phyloP scores from a whole-genome alignment of 352 stramenopile species.

The Globisporangium irregulare region DNA sequence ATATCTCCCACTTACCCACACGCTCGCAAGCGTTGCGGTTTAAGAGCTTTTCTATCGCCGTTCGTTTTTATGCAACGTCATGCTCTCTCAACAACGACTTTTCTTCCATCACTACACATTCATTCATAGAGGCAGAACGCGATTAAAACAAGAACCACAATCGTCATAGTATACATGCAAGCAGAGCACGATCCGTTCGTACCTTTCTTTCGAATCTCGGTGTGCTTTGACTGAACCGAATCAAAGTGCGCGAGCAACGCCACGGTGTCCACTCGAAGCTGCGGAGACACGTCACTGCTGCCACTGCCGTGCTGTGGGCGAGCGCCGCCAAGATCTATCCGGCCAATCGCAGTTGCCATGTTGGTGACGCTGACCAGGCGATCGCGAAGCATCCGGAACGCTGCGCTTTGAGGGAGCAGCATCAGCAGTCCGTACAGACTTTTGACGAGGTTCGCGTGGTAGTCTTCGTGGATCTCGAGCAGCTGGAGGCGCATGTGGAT shows the following conservation, averaged over 20 bases:
- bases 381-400: conserved; percentile 81
- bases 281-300: conserved; percentile 14
- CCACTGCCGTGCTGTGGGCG: conserved; percentile 21
- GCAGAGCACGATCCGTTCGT: background rate
- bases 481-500: conserved; percentile 98
- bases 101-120: conserved; percentile 45
- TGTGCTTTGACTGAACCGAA: conserved; percentile 68
- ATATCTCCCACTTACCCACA: background rate
- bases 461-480: conserved; percentile 94
- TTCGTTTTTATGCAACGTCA: conserved; percentile 11
- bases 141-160: background rate
- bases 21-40: background rate
- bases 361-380: conserved; percentile 83
- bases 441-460: conserved; percentile 95
- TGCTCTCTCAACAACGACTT: conserved; percentile 65
- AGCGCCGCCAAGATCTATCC: conserved; percentile 53
- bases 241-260: conserved; percentile 74
- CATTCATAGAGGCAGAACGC: background rate
- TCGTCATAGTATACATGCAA: background rate
- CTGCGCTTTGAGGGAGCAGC: conserved; percentile 93
- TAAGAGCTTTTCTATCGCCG: background rate
- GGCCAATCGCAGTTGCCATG: conserved; percentile 82
- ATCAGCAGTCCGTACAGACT: conserved; percentile 97
- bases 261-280: conserved; percentile 42
- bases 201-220: conserved; percentile 71